Percentiles rank a stretch among this genome's conserved stretches.
These are phyloP conservation scores for Mycosphaerella arachidis DNA, from an alignment of 2,329 filamentous ascomycete species.

Conservation along the genomic window DNA sequence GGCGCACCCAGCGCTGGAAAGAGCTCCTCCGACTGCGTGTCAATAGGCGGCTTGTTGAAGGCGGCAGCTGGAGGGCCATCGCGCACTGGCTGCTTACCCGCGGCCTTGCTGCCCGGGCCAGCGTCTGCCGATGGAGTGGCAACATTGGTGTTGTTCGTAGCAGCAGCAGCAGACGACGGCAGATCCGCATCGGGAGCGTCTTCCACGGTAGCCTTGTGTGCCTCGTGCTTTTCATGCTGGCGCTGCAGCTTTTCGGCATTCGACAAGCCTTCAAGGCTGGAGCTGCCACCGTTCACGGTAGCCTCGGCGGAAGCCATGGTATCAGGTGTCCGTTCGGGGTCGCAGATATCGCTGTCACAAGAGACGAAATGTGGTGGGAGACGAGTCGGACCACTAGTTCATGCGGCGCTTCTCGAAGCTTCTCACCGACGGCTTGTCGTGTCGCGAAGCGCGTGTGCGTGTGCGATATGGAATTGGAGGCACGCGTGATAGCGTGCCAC, in stretches of 20 bases:
- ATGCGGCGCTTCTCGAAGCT: conserved; percentile 16
- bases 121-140: conserved; percentile 42
- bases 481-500: background rate
- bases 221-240: conserved; percentile 49
- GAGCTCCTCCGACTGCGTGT: conserved; percentile 82
- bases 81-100: conserved; percentile 63
- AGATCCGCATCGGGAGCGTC: conserved; percentile 78
- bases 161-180: conserved; percentile 50
- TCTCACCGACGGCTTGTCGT: conserved; percentile 4
- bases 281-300: conserved; percentile 18
- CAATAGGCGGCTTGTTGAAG: conserved; percentile 48
- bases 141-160: conserved; percentile 36
- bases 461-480: background rate
- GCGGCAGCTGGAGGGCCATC: conserved; percentile 33
- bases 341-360: conserved; percentile 12
- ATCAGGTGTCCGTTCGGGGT: conserved; percentile 17
- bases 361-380: conserved; percentile 5
- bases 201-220: conserved; percentile 65
- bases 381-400: conserved; percentile 7
- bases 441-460: background rate
- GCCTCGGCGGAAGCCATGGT: conserved; percentile 24
- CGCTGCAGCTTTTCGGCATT: conserved; percentile 52
- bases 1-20: conserved; percentile 85
- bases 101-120: conserved; percentile 58
- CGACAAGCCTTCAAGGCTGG: conserved; percentile 35